Base-by-base conservation (phyloP, 352 stramenopile genomes). In the Pythium inflatum region DNA sequence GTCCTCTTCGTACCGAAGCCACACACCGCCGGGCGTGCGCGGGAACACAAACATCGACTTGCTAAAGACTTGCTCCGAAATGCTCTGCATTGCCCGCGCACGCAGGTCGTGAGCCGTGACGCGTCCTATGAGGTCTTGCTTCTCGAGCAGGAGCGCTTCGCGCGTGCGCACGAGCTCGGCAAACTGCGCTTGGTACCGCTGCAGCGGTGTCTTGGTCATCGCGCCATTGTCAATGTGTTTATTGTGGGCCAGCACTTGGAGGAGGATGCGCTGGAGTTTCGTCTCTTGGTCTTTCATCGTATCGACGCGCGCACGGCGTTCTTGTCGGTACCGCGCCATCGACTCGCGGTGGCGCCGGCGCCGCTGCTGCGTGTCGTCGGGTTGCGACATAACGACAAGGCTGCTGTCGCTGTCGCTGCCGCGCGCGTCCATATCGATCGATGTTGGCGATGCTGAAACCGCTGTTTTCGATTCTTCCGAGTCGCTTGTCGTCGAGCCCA, bases 11-110 rank as follows among this genome's bases (percentile, higher is more conserved):
- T 71, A 71, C 48, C 50, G 62, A 2, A 75, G 22, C 62, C 69
- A 75, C 27, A 67, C 54, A 1, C 68, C 68, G 28, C 60, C 54
- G n/a, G 55, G 62, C 16, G 69, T 68, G 13, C 59, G 59, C 24
- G 59, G 66, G 16, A 64, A 72, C 31, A 72, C 66, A 67, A 72
- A 65, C 53, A 72, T 56, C 3, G 66, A 65, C 56, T 67, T 68
- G 51, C 25, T 14, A 25, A 73, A 61, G 12, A 62, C 16, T 51
- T 69, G 67, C 20, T 74, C 59, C 31, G 58, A 66, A 46, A 74
- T 60, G 43, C 67, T 68, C 36, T 74, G 60, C 40, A 74, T 60
- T 18, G 67, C 67, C 3, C 60, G 51, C 41, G 60, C 51, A 3
- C 67, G 67, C 50, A 66, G 67, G 38, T 66, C 67, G 56, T 63